A percentile compares a stretch with the other conserved stretches of the same genome.
phyloP scores from a whole-genome alignment of 1,284 basidiomycete species.

The Ustanciosporium gigantosporum region DNA sequence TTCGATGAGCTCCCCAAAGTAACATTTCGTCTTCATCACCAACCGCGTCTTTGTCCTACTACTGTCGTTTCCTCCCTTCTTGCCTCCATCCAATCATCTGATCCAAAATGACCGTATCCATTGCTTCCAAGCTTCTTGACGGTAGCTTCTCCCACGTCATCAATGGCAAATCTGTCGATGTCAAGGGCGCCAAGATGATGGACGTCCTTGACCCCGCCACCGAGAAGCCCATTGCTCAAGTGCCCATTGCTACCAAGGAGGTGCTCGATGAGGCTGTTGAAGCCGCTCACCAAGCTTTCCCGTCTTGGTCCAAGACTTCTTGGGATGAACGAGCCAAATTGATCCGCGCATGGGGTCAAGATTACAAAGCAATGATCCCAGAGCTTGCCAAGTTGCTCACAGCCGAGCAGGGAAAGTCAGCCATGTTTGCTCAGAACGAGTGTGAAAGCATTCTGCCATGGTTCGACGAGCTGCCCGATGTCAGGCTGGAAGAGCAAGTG shows the following conservation, averaged over 20 bases:
- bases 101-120: constrained; percentile 8
- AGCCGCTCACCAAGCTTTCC: constrained; percentile 25
- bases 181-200: constrained; percentile 17
- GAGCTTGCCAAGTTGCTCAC: constrained; percentile 32
- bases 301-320: constrained; percentile 20
- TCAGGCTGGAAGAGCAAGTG: constrained; percentile 23
- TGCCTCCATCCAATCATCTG: neutral
- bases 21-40: too few species aligned
- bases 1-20: too few species aligned
- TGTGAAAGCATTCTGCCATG: constrained; percentile 14
- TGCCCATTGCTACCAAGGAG: constrained; percentile 25
- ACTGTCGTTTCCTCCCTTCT: too few species aligned
- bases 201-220: constrained; percentile 39
- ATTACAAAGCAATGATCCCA: constrained; percentile 13
- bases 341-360: constrained; percentile 20
- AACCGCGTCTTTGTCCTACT: too few species aligned
- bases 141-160: constrained; percentile 15
- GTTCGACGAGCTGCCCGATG: constrained; percentile 23
- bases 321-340: constrained; percentile 31
- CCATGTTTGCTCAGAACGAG: constrained; percentile 15
- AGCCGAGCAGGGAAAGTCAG: constrained; percentile 34
- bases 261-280: constrained; percentile 29
- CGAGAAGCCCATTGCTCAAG: constrained; percentile 28
- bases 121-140: constrained; percentile 23
- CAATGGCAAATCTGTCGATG: constrained; percentile 24